A percentile compares a stretch with the other conserved stretches of the same genome.
Conservation (phyloP, 1,284 basidiomycete genomes). For the Malassezia dermatis region DNA sequence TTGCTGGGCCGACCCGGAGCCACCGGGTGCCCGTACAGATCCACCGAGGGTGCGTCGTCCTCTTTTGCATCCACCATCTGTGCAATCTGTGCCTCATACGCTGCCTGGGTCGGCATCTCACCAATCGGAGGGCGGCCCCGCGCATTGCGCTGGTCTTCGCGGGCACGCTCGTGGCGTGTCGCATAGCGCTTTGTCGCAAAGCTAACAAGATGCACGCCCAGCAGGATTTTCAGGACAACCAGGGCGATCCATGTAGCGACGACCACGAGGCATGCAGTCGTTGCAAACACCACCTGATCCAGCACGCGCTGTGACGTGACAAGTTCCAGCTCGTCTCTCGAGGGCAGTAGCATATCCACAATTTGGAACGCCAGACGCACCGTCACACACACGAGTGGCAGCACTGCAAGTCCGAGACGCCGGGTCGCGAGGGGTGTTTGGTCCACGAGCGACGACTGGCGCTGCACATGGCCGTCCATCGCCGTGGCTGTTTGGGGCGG, state of each 20-base stretch:
- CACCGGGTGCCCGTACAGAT: constrained; percentile 27
- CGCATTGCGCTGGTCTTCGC: constrained; percentile 39
- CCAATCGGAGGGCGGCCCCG: constrained; percentile 37
- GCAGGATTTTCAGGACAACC: constrained; percentile 39
- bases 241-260: constrained; percentile 16
- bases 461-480: constrained; percentile 18
- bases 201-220: constrained; percentile 36
- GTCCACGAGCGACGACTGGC: constrained; percentile 75
- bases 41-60: constrained; percentile 32
- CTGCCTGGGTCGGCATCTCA: constrained; percentile 28
- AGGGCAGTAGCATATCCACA: constrained; percentile 53
- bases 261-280: background rate
- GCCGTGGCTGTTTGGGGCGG: constrained; percentile 55
- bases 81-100: constrained; percentile 13
- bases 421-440: constrained; percentile 89
- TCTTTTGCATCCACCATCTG: constrained; percentile 29
- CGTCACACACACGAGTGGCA: constrained; percentile 83
- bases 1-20: background rate
- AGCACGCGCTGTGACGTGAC: background rate
- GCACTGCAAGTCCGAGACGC: constrained; percentile 80
- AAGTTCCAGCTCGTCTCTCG: background rate
- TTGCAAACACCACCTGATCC: background rate
- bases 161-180: constrained; percentile 31
- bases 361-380: constrained; percentile 71
- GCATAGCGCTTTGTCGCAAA: constrained; percentile 39